Evolutionary conservation across 805 yeast genomes (phyloP), one percentile per base, ranked within the genome.

Genomic region (Myxozyma vanderwaltii): DNA sequence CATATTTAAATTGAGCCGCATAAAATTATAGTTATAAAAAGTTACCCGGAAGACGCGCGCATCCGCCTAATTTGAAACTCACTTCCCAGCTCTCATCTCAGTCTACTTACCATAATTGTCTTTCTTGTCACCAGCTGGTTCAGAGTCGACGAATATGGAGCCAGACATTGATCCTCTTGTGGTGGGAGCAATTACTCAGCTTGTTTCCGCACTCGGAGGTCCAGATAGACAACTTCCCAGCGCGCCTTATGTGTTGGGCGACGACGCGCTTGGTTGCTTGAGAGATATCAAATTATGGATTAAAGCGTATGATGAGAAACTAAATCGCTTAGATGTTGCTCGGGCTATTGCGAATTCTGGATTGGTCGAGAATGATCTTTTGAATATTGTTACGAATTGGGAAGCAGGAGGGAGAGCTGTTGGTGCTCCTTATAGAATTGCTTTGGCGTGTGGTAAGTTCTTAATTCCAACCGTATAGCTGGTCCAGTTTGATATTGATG

Each of bases 121-220:
- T 19, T n/a, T 21, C 19, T 21, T 8, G 23, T 13, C 36, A 38
- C 41, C n/a, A 17, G 6, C 23, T 4, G 17, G 21, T 8, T n/a
- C 43, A 38, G 19, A n/a, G 24, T n/a, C 10, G 23, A 19, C 19
- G 13, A n/a, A 17, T n/a, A 47, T 47, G 51, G 51, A 47, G 24
- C 33, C 19, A 33, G 51, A 47, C 24, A 35, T 47, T 2, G 51
- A 47, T 24, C 51, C 51, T 2, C 27, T 47, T 12, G 51, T 47
- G 35, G 15, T 33, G 23, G 33, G 19, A 7, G 13, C 51, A 19
- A 47, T 48, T 12, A 39, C 43, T 33, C 52, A 48, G 44, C 78
- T 91, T 40, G 89, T 91, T 2, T 83, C 96, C 2, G 96, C 98
- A 0, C 78, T 92, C 1, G 99, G 99, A 54, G 98, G 97, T 1